phyloP scores from a whole-genome alignment of 306 rosid species.

The Herpetospermum pedunculosum region DNA sequence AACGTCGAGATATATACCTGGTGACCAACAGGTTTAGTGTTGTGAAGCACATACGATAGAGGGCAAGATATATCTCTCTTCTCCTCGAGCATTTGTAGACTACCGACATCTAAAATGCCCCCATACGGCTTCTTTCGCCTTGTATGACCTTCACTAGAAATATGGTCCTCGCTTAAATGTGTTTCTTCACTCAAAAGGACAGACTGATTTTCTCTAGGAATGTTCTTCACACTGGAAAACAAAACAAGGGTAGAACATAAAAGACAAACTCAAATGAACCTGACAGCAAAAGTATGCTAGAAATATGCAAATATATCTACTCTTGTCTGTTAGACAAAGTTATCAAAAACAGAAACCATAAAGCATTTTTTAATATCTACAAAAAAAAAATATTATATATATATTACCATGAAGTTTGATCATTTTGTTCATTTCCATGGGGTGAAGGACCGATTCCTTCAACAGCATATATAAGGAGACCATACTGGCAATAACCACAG shows the following conservation, averaged over 20 bases:
- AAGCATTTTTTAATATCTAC: neutral
- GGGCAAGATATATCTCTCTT: slow-evolving; percentile 74
- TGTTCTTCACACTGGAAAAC: slow-evolving; percentile 28
- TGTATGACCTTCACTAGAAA: slow-evolving; percentile 29
- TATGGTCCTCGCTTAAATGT: slow-evolving; percentile 25
- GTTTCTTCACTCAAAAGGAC: slow-evolving; percentile 31
- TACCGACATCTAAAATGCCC: slow-evolving; percentile 52
- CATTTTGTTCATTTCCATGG: slow-evolving; percentile 37
- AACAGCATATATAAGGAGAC: slow-evolving; percentile 55
- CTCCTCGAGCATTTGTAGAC: slow-evolving; percentile 64
- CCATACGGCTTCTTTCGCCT: slow-evolving; percentile 48
- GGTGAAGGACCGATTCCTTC: slow-evolving; percentile 32
- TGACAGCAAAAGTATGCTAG: neutral
- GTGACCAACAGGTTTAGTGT: slow-evolving; percentile 95
- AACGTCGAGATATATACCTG: slow-evolving; percentile 49
- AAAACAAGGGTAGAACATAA: slow-evolving; percentile 12
- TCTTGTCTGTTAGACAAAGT: neutral
- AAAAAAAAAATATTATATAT: slow-evolving; percentile 7
- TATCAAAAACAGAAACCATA: neutral
- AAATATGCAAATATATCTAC: neutral
- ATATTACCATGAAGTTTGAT: slow-evolving; percentile 52
- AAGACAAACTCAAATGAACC: neutral
- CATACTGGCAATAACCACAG: slow-evolving; percentile 90
- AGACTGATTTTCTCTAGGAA: slow-evolving; percentile 30
- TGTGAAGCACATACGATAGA: slow-evolving; percentile 82